Evolutionary conservation across 352 stramenopile species (phyloP).

Genomic region (Phytophthora megakarya): DNA sequence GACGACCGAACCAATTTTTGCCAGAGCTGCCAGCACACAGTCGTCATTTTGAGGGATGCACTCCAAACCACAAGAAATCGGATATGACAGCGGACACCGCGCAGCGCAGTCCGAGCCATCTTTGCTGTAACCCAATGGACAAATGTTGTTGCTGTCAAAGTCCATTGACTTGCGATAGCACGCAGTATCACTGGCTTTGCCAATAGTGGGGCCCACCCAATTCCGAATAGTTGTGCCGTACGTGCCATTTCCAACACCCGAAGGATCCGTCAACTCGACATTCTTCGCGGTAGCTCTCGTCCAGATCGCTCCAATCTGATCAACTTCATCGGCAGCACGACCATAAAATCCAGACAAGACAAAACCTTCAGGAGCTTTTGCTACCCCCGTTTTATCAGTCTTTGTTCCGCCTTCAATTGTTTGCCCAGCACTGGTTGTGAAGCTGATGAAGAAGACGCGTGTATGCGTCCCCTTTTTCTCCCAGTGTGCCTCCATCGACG

Average conservation of each 20-base stretch:
- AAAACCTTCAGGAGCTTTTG: slow-evolving; percentile 29
- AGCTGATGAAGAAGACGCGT: slow-evolving; percentile 51
- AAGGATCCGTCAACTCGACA: slow-evolving; percentile 23
- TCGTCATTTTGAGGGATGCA: slow-evolving; percentile 38
- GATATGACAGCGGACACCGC: slow-evolving; percentile 32
- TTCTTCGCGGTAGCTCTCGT: slow-evolving; percentile 28
- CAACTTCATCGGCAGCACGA: slow-evolving; percentile 23
- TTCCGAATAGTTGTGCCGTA: slow-evolving; percentile 34
- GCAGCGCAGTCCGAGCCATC: slow-evolving; percentile 22
- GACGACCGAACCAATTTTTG: slow-evolving; percentile 26
- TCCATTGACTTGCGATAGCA: slow-evolving; percentile 28
- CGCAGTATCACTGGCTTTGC: slow-evolving; percentile 22
- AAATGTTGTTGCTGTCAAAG: slow-evolving; percentile 30
- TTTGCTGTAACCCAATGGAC: slow-evolving; percentile 32
- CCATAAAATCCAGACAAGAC: slow-evolving; percentile 31
- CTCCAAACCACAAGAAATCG: slow-evolving; percentile 29
- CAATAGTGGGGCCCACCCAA: slow-evolving; percentile 31
- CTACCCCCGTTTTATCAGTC: slow-evolving; percentile 10
- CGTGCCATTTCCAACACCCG: slow-evolving; percentile 20
- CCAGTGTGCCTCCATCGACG: slow-evolving; percentile 47
- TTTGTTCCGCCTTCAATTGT: slow-evolving; percentile 37
- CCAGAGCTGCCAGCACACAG: slow-evolving; percentile 12
- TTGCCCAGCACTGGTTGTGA: slow-evolving; percentile 42
- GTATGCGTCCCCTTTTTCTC: slow-evolving; percentile 46
- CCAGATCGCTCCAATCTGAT: slow-evolving; percentile 36